These are phyloP conservation scores for Prorocentrum cordatum DNA, from an alignment of 169 alveolate genomes.

Conservation along the genomic window DNA sequence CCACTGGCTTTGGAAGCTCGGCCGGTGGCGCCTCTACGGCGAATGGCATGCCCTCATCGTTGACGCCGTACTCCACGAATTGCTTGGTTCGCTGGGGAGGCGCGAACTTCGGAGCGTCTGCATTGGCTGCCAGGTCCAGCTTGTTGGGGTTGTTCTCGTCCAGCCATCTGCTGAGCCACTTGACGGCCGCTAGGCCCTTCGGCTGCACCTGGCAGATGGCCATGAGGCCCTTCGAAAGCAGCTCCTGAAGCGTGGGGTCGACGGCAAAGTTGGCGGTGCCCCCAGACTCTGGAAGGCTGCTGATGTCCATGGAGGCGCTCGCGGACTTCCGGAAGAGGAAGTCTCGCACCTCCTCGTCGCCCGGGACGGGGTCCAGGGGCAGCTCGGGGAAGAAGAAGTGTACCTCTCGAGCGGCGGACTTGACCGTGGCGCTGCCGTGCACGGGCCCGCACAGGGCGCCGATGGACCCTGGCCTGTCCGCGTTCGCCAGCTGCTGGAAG, in stretches of 20 bases:
- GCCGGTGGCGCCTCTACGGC: background rate
- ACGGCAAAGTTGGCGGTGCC: conserved; percentile 8
- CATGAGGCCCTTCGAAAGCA: conserved; percentile 23
- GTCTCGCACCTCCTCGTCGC: conserved; percentile 43
- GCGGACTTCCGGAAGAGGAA: conserved; percentile 55
- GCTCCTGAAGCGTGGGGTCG: conserved; percentile 44
- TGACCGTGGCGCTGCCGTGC: background rate
- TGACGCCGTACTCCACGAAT: conserved; percentile 56
- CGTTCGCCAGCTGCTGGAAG: conserved; percentile 35
- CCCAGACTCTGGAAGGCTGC: conserved; percentile 10
- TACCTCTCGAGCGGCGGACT: conserved; percentile 11
- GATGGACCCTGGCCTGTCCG: background rate
- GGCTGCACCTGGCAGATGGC: conserved; percentile 38
- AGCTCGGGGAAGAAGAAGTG: conserved; percentile 40
- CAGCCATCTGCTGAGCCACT: conserved; percentile 55
- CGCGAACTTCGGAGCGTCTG: background rate
- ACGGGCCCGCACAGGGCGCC: background rate
- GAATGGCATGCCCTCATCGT: conserved; percentile 1
- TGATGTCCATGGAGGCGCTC: conserved; percentile 44
- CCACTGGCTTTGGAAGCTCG: background rate
- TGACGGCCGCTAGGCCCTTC: conserved; percentile 27
- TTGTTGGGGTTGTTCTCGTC: conserved; percentile 43
- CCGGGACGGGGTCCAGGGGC: conserved; percentile 40
- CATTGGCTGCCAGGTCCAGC: background rate
- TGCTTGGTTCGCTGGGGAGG: conserved; percentile 32